phyloP scores from a whole-genome alignment of 2,329 filamentous ascomycete species.

The Trichophyton simii region DNA sequence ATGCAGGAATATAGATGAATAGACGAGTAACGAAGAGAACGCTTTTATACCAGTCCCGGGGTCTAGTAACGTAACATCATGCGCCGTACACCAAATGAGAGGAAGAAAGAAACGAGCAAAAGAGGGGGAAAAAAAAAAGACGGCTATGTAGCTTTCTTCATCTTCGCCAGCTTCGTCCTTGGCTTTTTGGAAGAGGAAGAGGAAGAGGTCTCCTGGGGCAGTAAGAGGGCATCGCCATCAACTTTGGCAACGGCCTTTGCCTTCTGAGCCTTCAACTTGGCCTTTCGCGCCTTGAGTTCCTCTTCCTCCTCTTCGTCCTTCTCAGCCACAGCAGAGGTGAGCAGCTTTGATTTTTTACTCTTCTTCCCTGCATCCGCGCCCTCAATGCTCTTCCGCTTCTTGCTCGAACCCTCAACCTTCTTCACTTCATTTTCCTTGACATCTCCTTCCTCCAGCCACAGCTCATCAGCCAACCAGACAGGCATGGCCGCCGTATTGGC shows the following conservation, averaged over 20 bases:
- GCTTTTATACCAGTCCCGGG: not conserved
- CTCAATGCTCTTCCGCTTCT: conserved; percentile 38
- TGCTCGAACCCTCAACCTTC: conserved; percentile 36
- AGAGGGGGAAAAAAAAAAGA: not conserved
- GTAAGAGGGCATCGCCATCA: not conserved
- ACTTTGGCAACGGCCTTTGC: conserved; percentile 22
- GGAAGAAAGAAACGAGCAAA: not conserved
- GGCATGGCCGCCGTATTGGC: conserved; percentile 77
- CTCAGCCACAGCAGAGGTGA: conserved; percentile 17
- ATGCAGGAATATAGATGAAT: not conserved
- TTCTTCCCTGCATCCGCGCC: conserved; percentile 15
- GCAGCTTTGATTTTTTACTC: conserved; percentile 21
- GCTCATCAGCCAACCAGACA: conserved; percentile 85
- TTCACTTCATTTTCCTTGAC: conserved; percentile 41
- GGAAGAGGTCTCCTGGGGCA: not conserved
- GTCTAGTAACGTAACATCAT: not conserved
- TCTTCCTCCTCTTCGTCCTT: conserved; percentile 29
- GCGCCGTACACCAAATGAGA: not conserved
- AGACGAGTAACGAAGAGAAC: not conserved
- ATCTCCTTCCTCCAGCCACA: conserved; percentile 71
- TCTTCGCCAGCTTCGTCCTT: not conserved
- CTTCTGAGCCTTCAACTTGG: conserved; percentile 40
- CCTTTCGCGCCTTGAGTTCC: conserved; percentile 27
- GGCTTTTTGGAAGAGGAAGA: not conserved
- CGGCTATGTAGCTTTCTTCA: not conserved